Evolutionary conservation across 176 grass and related monocot species (phyloP).

Genomic region (Cenchrus fungigraminus): DNA sequence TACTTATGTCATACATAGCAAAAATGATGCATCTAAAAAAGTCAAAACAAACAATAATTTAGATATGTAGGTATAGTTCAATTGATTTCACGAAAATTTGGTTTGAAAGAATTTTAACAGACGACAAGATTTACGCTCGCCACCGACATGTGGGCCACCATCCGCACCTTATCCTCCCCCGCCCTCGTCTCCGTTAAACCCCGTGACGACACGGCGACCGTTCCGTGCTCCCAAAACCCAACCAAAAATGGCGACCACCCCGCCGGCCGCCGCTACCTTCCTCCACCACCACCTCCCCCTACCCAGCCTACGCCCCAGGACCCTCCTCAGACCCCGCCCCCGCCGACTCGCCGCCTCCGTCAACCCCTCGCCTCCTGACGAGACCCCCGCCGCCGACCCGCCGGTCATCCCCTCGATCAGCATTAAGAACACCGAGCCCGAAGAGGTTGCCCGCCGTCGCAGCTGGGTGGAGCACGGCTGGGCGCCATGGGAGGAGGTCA

Average conservation of each 20-base stretch:
- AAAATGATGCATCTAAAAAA: too few relatives aligned
- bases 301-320: conserved; percentile 41
- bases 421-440: conserved; percentile 53
- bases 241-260: conserved; percentile 53
- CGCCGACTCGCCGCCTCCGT: conserved; percentile 40
- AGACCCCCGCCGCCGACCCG: conserved; percentile 58
- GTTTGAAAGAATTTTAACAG: neutral
- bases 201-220: conserved; percentile 24
- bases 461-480: conserved; percentile 83
- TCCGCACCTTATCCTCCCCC: conserved; percentile 35
- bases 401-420: conserved; percentile 56
- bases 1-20: too few relatives aligned
- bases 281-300: conserved; percentile 45
- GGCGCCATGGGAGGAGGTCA: conserved; percentile 90
- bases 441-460: conserved; percentile 70
- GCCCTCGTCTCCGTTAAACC: conserved; percentile 28
- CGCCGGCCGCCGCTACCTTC: conserved; percentile 43
- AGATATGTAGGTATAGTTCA: neutral
- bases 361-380: conserved; percentile 56
- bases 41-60: too few relatives aligned
- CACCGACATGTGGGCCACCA: conserved; percentile 27
- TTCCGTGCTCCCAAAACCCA: conserved; percentile 28
- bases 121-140: neutral
- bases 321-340: conserved; percentile 19
- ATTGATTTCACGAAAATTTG: neutral